A percentile compares a stretch with the other conserved stretches of the same genome.
Evolutionary conservation across 805 yeast species (phyloP).

Genomic region (Candida xiaguanensis): DNA sequence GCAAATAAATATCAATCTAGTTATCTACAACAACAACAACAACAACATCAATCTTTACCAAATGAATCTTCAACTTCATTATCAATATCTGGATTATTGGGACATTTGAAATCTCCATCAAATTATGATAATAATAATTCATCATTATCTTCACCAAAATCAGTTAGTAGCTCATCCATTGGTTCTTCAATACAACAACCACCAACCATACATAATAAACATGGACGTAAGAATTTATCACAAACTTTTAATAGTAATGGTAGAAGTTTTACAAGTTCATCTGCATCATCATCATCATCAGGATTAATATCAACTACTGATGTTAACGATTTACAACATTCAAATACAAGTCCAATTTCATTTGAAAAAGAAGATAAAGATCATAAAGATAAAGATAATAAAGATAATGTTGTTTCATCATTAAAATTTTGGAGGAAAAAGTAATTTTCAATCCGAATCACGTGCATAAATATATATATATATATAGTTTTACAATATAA

Average conservation of each 20-base stretch:
- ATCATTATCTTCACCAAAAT: not conserved
- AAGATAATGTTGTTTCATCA: slow-evolving; percentile 2
- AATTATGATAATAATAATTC: too few species aligned
- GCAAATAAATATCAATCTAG: not conserved
- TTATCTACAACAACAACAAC: not conserved
- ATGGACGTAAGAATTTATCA: too few species aligned
- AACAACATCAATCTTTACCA: not conserved
- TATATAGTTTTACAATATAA: too few species aligned
- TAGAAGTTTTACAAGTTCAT: not conserved
- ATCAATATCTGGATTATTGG: slow-evolving; percentile 7
- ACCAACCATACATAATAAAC: too few species aligned
- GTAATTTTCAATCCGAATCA: too few species aligned
- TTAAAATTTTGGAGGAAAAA: slow-evolving; percentile 7
- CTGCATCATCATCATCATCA: not conserved
- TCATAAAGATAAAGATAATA: not conserved
- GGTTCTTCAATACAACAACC: not conserved
- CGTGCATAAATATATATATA: too few species aligned
- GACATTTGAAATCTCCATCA: slow-evolving; percentile 7
- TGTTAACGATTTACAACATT: not conserved
- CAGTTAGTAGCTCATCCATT: not conserved
- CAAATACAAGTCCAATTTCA: slow-evolving; percentile 1
- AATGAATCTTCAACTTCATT: slow-evolving; percentile 1
- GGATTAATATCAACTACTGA: not conserved
- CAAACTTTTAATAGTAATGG: too few species aligned
- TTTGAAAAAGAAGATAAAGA: too few species aligned